Base-by-base conservation (phyloP, 371 early-diverging fungal genomes). In the Haplosporangium sp. region DNA sequence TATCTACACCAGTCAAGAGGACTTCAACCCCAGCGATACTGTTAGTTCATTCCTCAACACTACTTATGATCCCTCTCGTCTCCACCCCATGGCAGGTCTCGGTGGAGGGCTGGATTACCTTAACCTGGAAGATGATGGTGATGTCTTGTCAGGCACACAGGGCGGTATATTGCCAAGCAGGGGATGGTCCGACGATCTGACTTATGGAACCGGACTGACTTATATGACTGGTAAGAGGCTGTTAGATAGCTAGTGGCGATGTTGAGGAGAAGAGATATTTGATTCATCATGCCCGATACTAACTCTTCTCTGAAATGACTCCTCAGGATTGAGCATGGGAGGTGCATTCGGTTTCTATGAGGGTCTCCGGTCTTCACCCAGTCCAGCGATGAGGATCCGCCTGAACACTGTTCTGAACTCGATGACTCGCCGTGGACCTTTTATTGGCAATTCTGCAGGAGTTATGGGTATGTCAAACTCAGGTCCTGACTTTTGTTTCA, bases 361-460 rank as follows among this genome's bases (percentile, higher is more conserved):
- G 80, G 95, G 95, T 75, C 74, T 92, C 54, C 88, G 86, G 41
- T 90, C 92, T 23, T 74, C 86, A 37, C 83, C 83, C 47, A 82
- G 85, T 51, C 82, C 86, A 20, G 92, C 88, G 63, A 83, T 90
- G 68, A 93, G 90, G 85, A 86, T 95, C 53, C 90, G 93, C 53
- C 81, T 94, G 46, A 95, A 95, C 83, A 90, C 93, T 45, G 88
- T 95, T 16, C 86, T 95, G 56, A 95, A 95, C 84, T 86, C 89
- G 29, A 89, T 91, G 77, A 95, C 95, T 7, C 89, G 94, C 60
- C 90, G 95, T 61, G 95, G 95, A 16, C 95, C 95, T 36, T 94
- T 93, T 69, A 80, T 94, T 54, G 95, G 91, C 67, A 95, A 95
- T 84, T 91, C 95, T 29, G 84, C 91, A 14, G 95, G 95, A 76